Evolutionary conservation across 2,329 filamentous ascomycete species (phyloP).

Genomic region (Tolypocladium sp.): DNA sequence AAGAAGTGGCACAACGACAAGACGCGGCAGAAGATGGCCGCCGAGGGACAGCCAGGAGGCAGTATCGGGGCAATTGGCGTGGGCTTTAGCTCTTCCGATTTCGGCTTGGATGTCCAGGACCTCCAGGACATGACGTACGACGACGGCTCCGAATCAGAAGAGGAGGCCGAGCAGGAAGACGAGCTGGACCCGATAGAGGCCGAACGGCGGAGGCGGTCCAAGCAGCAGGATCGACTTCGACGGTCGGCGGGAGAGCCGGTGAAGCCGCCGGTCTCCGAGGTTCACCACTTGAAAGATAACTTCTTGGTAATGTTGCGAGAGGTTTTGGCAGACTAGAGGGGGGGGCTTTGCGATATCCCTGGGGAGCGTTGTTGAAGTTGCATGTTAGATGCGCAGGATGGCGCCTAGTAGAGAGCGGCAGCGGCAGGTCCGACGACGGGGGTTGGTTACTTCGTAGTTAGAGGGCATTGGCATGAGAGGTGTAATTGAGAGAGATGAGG

Average conservation of each 20-base stretch:
- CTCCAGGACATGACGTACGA: slow-evolving; percentile 79
- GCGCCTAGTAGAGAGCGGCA: no score
- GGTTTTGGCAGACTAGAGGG: slow-evolving; percentile 61
- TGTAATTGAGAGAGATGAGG: no score
- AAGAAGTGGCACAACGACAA: slow-evolving; percentile 99
- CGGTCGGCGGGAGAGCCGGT: slow-evolving; percentile 73
- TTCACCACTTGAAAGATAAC: slow-evolving; percentile 69
- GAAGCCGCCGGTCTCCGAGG: slow-evolving; percentile 71
- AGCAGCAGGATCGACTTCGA: slow-evolving; percentile 70
- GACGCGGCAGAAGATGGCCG: slow-evolving; percentile 97
- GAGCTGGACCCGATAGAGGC: slow-evolving; percentile 80
- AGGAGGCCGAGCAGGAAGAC: slow-evolving; percentile 67
- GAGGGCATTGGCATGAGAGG: no score
- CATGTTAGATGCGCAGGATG: not conserved
- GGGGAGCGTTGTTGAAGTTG: not conserved
- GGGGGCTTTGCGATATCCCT: not conserved
- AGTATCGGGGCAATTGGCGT: slow-evolving; percentile 44
- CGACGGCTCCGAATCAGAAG: slow-evolving; percentile 55
- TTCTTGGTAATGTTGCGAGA: slow-evolving; percentile 76
- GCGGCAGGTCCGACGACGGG: no score
- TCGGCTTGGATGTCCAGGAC: slow-evolving; percentile 81
- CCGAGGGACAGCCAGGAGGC: slow-evolving; percentile 48
- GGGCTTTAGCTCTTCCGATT: slow-evolving; percentile 71
- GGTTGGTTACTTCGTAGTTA: not conserved
- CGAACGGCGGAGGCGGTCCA: slow-evolving; percentile 69